Evolutionary conservation across 2,329 filamentous ascomycete genomes (phyloP), one percentile per base, ranked within the genome.

Genomic region (Neonectria sp.): DNA sequence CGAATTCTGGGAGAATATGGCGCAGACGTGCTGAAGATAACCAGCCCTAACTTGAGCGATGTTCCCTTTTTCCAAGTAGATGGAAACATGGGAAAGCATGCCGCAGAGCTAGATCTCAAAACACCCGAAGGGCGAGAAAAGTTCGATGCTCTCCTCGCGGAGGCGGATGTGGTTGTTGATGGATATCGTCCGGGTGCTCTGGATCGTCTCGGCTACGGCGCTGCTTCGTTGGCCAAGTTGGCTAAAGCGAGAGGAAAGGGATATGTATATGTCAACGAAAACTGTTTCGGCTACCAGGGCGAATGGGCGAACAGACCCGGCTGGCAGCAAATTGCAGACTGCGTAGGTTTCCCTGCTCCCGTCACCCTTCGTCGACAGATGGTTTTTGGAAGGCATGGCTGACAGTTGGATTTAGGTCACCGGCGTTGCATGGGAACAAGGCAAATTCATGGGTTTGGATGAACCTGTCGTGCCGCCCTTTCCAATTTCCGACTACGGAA

Each of bases 1-100:
- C 88, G 91, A 33, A 90, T 90, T 2, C 85, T 95, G 0, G 91
- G 90, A n/a, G 92, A 93, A 68, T 91, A 94, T 75, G 93, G 93
- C 2, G 92, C 92, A 8, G 88, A 91, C 60, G 92, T 95, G 1
- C 85, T 95, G 71, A 92, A 93, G 73, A 85, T 94, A 52, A 94
- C 91, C 3, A 89, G 89, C 8, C 87, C 90, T 0, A 82, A 88
- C 52, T 83, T 94, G n/a, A 88, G 89, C 5, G 92, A 93, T 67
- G 89, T 93, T 2, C 90, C 91, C 0, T 91, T 92, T 79, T 93
- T 93, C 79, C 91, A 93, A 72, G 86, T 93, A 1, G 91, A 93
- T 70, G 89, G 90, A 13, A 93, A 93, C 75, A 89, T 90, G 75
- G 92, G 92, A 27, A 94, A 94, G 77, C 90, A 91, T 69, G 86